Percentiles rank a stretch among this genome's conserved stretches.
Conservation (phyloP, 2,329 filamentous ascomycete species). For the Arthrobotrys sinensis region DNA sequence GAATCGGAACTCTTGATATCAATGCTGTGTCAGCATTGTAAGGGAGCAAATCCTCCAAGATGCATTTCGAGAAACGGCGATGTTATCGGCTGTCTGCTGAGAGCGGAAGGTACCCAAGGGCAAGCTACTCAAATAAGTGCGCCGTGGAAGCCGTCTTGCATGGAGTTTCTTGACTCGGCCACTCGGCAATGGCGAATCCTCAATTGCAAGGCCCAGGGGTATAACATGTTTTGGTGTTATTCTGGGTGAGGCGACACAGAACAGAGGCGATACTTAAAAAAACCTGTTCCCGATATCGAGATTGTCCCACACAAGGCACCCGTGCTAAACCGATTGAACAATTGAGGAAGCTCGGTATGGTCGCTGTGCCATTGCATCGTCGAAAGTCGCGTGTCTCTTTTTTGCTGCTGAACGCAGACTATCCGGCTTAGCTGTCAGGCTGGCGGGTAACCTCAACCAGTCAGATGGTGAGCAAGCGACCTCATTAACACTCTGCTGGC, state of each 20-base stretch:
- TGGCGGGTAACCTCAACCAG: conserved; percentile 57
- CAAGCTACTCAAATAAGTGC: conserved; percentile 34
- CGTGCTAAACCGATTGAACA: conserved; percentile 43
- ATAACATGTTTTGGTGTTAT: conserved; percentile 19
- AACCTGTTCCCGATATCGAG: conserved; percentile 46
- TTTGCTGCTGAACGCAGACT: conserved; percentile 41
- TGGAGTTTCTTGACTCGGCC: conserved; percentile 58
- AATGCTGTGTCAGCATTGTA: conserved; percentile 26
- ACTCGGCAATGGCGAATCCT: conserved; percentile 50
- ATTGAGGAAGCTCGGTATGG: conserved; percentile 52
- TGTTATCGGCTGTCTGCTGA: conserved; percentile 50
- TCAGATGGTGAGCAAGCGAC: conserved; percentile 54
- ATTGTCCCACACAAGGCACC: conserved; percentile 54
- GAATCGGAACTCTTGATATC: conserved; percentile 12
- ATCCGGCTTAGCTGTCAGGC: conserved; percentile 42
- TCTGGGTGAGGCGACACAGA: conserved; percentile 51
- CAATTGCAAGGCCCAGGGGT: conserved; percentile 28
- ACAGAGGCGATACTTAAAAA: conserved; percentile 30
- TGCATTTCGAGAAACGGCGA: conserved; percentile 49
- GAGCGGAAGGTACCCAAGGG: conserved; percentile 53
- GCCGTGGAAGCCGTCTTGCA: conserved; percentile 42
- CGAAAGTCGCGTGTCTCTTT: conserved; percentile 39
- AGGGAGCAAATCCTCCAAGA: conserved; percentile 24
- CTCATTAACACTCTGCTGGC: conserved; percentile 37
- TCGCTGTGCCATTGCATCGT: conserved; percentile 26